Evolutionary conservation across 345 rosid species (phyloP).

Genomic region (Salix purpurea): DNA sequence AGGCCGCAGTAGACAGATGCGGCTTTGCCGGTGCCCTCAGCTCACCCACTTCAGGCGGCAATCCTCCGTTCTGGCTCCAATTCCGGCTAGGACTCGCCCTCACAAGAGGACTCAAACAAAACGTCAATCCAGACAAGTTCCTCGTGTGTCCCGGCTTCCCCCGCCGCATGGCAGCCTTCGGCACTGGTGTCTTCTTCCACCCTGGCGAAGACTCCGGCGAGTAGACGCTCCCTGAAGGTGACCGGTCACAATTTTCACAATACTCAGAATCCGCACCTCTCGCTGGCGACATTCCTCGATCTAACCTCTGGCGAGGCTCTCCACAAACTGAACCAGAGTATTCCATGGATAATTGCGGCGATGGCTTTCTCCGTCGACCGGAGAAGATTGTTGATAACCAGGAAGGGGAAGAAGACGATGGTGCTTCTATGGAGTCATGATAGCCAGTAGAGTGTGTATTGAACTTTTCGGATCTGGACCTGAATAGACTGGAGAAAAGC

Average conservation of each 20-base stretch:
- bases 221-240: conserved; percentile 34
- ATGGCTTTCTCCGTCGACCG: conserved; percentile 39
- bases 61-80: conserved; percentile 52
- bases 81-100: conserved; percentile 76
- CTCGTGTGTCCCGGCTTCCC: conserved; percentile 30
- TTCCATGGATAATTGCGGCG: conserved; percentile 26
- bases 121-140: conserved; percentile 52
- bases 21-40: conserved; percentile 49
- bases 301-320: conserved; percentile 29
- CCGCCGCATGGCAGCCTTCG: conserved; percentile 32
- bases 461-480: conserved; percentile 61
- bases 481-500: conserved; percentile 47
- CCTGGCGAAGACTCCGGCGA: conserved; percentile 39
- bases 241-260: conserved; percentile 28
- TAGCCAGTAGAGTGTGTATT: conserved; percentile 32
- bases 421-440: conserved; percentile 28
- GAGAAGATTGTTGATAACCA: conserved; percentile 54
- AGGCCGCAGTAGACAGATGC: conserved; percentile 64
- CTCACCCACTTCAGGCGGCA: conserved; percentile 54
- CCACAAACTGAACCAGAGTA: conserved; percentile 24
- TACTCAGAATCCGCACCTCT: conserved; percentile 31
- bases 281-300: conserved; percentile 86
- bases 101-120: conserved; percentile 87
- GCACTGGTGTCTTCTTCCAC: conserved; percentile 36
- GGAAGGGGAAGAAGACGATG: conserved; percentile 42